Evolutionary conservation across 345 rosid species (phyloP).

Genomic region (Passiflora organensis): DNA sequence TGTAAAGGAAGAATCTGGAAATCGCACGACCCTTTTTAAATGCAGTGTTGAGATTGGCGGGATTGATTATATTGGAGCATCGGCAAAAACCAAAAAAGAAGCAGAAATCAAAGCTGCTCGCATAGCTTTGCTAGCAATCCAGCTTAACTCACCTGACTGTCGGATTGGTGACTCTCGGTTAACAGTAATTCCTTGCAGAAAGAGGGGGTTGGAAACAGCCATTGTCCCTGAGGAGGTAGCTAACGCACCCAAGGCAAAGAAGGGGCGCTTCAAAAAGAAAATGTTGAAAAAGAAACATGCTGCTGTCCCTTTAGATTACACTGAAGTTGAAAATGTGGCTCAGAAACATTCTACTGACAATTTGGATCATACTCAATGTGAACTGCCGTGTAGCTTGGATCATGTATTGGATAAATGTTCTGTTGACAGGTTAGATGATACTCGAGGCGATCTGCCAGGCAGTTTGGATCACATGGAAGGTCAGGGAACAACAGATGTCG

Average conservation of each 20-base stretch:
- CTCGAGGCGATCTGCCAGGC: slow-evolving; percentile 11
- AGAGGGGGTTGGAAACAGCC: slow-evolving; percentile 42
- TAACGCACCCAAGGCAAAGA: slow-evolving; percentile 7
- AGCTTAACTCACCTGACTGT: slow-evolving; percentile 27
- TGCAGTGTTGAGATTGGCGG: slow-evolving; percentile 86
- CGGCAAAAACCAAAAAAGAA: slow-evolving; percentile 65
- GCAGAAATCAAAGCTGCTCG: slow-evolving; percentile 95
- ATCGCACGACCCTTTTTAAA: slow-evolving; percentile 36
- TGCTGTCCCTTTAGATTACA: no score
- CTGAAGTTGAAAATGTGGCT: no score
- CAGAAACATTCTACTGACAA: not conserved
- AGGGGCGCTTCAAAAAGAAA: not conserved
- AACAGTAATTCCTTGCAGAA: slow-evolving; percentile 69
- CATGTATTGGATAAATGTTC: no score
- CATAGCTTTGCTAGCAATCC: slow-evolving; percentile 77
- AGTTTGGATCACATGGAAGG: not conserved
- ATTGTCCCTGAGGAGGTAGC: slow-evolving; percentile 29
- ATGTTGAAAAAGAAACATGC: not conserved
- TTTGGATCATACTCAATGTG: not conserved
- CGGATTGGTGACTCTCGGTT: slow-evolving; percentile 37
- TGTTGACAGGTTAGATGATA: slow-evolving; percentile 6
- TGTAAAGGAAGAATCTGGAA: slow-evolving; percentile 39
- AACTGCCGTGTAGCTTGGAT: not conserved
- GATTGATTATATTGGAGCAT: slow-evolving; percentile 67
- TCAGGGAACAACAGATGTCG: slow-evolving; percentile 12